Conservation (phyloP, 225 moss, liverwort and hornwort species). For the Straminergon stramineum region DNA sequence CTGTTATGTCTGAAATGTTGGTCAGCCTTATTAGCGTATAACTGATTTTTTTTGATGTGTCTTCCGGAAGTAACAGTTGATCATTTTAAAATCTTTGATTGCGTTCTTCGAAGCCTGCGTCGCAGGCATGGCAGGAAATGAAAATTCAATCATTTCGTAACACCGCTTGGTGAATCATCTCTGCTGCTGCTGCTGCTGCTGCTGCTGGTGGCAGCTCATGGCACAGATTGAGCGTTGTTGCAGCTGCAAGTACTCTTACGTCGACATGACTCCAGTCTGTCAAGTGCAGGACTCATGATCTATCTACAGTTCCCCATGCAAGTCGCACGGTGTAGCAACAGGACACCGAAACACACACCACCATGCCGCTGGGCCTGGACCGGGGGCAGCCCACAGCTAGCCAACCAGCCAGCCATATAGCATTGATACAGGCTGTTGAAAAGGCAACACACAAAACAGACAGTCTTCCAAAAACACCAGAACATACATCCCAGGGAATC, state of each 20-base stretch:
- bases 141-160: background rate
- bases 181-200: background rate
- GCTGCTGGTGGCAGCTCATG: background rate
- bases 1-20: background rate
- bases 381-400: background rate
- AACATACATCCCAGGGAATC: background rate
- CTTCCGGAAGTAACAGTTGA: background rate
- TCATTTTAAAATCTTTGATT: no score
- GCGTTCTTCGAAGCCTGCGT: background rate
- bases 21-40: background rate
- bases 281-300: slow-evolving; percentile 5
- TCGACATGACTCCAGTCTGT: background rate
- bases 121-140: background rate
- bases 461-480: background rate
- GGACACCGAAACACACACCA: background rate
- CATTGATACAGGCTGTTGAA: background rate
- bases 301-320: background rate
- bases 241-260: background rate
- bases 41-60: background rate
- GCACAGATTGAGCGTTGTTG: background rate
- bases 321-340: background rate
- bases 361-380: background rate
- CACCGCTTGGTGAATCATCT: background rate
- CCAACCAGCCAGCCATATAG: background rate
- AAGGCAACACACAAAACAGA: background rate